Conservation (phyloP, 2,329 filamentous ascomycete genomes). For the Diplodia sapinea region DNA sequence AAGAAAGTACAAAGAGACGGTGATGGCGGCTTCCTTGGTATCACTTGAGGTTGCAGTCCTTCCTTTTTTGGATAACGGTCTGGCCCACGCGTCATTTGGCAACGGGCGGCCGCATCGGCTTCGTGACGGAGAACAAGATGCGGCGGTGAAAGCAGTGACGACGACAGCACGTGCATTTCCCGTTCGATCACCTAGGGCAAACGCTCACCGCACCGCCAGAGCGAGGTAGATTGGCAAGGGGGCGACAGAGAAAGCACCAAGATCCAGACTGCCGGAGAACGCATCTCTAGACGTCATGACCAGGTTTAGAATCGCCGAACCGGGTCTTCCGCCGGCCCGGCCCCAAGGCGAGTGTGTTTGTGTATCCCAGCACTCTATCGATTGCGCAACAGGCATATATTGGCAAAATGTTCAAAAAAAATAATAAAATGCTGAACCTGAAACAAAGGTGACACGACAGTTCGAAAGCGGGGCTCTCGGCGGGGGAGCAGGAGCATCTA, state of each 20-base stretch:
- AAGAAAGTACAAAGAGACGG: neutral
- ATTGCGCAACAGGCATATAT: neutral
- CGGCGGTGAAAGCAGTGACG: neutral
- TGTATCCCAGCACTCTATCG: no score
- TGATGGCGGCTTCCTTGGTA: neutral
- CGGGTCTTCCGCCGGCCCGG: neutral
- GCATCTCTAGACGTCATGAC: neutral
- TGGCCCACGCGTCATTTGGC: neutral
- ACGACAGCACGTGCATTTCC: neutral
- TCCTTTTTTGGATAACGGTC: neutral
- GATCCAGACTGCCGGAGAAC: neutral
- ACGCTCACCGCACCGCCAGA: neutral
- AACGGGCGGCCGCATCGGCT: neutral
- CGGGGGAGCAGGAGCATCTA: neutral
- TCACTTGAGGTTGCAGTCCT: neutral
- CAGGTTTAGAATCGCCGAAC: neutral
- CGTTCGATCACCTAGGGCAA: neutral
- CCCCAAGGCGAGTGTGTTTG: neutral
- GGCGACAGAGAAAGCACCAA: neutral
- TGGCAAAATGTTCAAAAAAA: neutral
- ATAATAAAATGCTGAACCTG: constrained; percentile 4
- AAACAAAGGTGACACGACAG: constrained; percentile 10
- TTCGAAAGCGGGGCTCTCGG: neutral
- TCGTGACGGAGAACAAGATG: neutral
- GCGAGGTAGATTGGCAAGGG: neutral